Evolutionary conservation across 2,329 filamentous ascomycete species (phyloP).

Genomic region (Sporothrix globosa): DNA sequence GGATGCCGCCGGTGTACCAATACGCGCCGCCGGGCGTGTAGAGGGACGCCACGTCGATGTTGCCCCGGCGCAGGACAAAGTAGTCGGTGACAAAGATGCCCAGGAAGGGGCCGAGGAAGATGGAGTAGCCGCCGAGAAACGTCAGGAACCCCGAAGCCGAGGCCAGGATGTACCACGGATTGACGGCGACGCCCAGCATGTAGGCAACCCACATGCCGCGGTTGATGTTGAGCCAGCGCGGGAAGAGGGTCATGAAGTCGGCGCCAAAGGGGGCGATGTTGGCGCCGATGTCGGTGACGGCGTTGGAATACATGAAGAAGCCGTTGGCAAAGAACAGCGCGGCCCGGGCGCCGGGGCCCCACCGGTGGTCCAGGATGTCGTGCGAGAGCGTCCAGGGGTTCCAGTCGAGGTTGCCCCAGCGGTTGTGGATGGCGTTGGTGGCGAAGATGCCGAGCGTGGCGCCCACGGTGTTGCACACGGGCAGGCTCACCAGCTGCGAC

Average conservation of each 20-base stretch:
- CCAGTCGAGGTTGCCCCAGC: conserved; percentile 44
- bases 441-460: conserved; percentile 50
- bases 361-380: conserved; percentile 38
- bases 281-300: conserved; percentile 39
- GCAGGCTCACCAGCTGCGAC: conserved; percentile 49
- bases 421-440: conserved; percentile 50
- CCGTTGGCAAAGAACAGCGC: conserved; percentile 37
- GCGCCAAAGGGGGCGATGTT: conserved; percentile 47
- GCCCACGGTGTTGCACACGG: conserved; percentile 48
- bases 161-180: conserved; percentile 39
- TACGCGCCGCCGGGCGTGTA: conserved; percentile 31
- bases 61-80: conserved; percentile 32
- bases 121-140: conserved; percentile 33
- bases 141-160: conserved; percentile 37
- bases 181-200: conserved; percentile 46
- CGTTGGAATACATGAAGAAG: conserved; percentile 36
- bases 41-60: conserved; percentile 31
- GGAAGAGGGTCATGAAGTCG: conserved; percentile 44
- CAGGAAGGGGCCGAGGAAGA: conserved; percentile 35
- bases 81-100: conserved; percentile 35
- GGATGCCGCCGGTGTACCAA: conserved; percentile 33
- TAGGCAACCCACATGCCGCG: conserved; percentile 60
- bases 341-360: conserved; percentile 27
- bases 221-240: conserved; percentile 46
- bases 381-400: conserved; percentile 38